Conservation (phyloP, 1,284 basidiomycete genomes). For the Neotropicomus parvogracilis region DNA sequence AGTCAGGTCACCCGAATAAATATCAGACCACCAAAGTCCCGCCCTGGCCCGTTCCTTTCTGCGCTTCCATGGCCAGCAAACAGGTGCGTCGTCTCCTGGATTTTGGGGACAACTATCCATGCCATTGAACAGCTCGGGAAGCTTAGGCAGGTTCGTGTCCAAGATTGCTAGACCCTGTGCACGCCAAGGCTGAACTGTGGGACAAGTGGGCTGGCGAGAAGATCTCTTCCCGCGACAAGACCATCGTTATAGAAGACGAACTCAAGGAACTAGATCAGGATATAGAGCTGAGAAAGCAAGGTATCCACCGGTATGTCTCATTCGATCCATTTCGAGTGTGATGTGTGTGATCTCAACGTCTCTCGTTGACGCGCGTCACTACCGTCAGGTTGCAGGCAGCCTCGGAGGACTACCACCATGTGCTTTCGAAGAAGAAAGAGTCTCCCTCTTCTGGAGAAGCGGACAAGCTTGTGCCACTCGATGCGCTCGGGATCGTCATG, state of each 20-base stretch:
- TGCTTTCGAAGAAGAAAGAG: conserved; percentile 64
- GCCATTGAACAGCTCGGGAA: conserved; percentile 52
- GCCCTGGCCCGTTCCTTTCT: background rate
- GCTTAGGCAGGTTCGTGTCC: conserved; percentile 52
- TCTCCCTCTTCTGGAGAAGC: conserved; percentile 53
- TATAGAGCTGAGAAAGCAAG: conserved; percentile 62
- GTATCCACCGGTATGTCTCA: conserved; percentile 54
- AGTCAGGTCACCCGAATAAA: conserved; percentile 21
- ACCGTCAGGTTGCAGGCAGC: conserved; percentile 53
- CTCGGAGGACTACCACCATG: conserved; percentile 58
- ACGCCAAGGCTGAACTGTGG: conserved; percentile 29
- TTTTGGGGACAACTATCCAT: background rate
- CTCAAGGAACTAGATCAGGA: conserved; percentile 68
- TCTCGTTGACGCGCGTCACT: too few relatives aligned
- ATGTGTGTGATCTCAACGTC: background rate
- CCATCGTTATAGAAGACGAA: conserved; percentile 54
- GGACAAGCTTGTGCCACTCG: conserved; percentile 68
- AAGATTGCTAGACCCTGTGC: conserved; percentile 17
- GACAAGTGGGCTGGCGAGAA: conserved; percentile 72
- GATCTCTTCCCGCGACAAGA: conserved; percentile 69
- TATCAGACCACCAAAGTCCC: conserved; percentile 11
- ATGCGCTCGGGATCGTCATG: conserved; percentile 82
- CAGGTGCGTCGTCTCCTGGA: conserved; percentile 41
- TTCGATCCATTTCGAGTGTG: background rate
- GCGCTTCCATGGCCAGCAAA: conserved; percentile 50